Evolutionary conservation across 176 grass and related monocot species (phyloP).

Genomic region (Oryza australiensis): DNA sequence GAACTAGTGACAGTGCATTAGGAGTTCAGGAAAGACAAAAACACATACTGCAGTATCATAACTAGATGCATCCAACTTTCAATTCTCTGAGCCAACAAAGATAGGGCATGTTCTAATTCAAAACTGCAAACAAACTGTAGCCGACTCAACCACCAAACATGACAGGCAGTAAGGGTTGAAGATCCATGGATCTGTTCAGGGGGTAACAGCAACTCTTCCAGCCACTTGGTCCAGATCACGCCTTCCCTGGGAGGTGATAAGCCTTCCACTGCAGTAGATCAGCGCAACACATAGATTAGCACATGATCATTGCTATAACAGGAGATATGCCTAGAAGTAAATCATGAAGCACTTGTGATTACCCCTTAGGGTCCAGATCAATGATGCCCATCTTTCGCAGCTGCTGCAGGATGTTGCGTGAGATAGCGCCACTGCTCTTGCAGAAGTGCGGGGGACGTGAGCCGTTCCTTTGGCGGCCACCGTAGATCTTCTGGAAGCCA

Average conservation of each 20-base stretch:
- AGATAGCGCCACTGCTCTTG: conserved; percentile 63
- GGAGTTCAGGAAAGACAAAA: background rate
- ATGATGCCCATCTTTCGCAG: conserved; percentile 55
- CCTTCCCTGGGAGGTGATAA: conserved; percentile 64
- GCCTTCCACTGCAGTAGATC: conserved; percentile 46
- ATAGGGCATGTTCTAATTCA: conserved; percentile 26
- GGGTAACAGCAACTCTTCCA: conserved; percentile 42
- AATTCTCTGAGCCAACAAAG: conserved; percentile 10
- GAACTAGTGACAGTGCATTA: conserved; percentile 6
- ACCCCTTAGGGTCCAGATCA: conserved; percentile 62
- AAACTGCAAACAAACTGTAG: conserved; percentile 21
- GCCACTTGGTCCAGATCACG: conserved; percentile 70
- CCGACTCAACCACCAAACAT: conserved; percentile 17
- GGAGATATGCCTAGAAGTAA: background rate
- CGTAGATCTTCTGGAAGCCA: conserved; percentile 74
- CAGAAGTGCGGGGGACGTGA: conserved; percentile 55
- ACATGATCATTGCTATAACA: background rate
- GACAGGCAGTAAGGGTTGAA: background rate
- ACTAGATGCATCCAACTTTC: conserved; percentile 35
- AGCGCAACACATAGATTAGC: background rate
- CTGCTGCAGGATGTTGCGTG: conserved; percentile 65
- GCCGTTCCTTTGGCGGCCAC: conserved; percentile 62
- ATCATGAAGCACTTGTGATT: background rate
- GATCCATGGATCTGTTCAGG: conserved; percentile 24
- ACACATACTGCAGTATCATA: background rate